These are phyloP conservation scores for Globisporangium barbulae DNA, from an alignment of 352 stramenopile genomes.

Conservation along the genomic window DNA sequence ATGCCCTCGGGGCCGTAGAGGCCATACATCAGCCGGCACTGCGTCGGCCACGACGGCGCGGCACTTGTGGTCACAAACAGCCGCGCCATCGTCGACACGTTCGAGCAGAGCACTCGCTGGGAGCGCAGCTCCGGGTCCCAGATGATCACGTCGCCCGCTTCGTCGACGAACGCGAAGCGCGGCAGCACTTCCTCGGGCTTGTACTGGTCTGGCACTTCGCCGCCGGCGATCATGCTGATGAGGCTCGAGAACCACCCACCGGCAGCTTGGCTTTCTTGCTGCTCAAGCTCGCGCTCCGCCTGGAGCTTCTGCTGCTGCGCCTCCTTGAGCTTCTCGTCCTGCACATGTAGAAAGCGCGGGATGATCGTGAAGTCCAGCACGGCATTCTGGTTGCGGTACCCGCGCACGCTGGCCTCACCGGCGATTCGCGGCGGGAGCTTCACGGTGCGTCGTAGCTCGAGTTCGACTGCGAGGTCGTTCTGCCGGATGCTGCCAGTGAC, in stretches of 20 bases:
- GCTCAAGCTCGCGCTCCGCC: constrained; percentile 35
- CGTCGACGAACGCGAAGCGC: constrained; percentile 58
- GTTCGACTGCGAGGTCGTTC: constrained; percentile 32
- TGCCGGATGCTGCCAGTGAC: constrained; percentile 39
- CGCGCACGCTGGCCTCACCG: constrained; percentile 5
- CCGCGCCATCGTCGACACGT: constrained; percentile 60
- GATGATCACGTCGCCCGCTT: constrained; percentile 55
- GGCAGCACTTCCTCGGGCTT: constrained; percentile 63
- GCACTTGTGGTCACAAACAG: constrained; percentile 40
- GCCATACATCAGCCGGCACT: constrained; percentile 61
- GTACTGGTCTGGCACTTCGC: constrained; percentile 72
- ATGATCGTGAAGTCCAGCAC: constrained; percentile 51
- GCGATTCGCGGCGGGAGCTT: constrained; percentile 40
- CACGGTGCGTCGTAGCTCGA: constrained; percentile 45
- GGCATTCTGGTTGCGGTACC: constrained; percentile 6
- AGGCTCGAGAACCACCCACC: constrained; percentile 58
- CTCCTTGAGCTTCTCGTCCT: constrained; percentile 33
- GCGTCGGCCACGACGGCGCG: constrained; percentile 51
- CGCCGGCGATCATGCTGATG: constrained; percentile 55
- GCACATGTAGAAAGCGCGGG: constrained; percentile 54
- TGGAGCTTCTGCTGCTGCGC: constrained; percentile 31
- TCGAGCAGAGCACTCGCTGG: constrained; percentile 58
- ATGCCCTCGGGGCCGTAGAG: constrained; percentile 75
- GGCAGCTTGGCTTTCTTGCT: constrained; percentile 30
- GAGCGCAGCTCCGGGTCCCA: constrained; percentile 76